These are phyloP conservation scores for Sanghuangporus weigelae DNA, from an alignment of 1,284 basidiomycete genomes.

Conservation along the genomic window DNA sequence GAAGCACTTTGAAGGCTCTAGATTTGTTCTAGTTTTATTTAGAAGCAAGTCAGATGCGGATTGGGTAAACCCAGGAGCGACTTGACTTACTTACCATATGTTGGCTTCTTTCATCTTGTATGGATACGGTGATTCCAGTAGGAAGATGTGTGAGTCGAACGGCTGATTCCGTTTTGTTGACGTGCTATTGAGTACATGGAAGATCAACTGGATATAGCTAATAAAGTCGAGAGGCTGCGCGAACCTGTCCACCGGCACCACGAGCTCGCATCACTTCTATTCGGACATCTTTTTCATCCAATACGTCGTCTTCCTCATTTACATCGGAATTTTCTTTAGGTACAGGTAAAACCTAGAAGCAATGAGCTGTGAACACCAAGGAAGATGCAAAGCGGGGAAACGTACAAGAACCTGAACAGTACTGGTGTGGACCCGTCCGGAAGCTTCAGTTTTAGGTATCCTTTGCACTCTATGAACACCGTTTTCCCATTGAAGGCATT, in stretches of 20 bases:
- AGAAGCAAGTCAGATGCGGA: neutral
- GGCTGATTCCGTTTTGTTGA: slow-evolving; percentile 98
- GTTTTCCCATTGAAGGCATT: slow-evolving; percentile 81
- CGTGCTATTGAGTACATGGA: slow-evolving; percentile 57
- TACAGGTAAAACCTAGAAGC: slow-evolving; percentile 69
- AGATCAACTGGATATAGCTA: neutral
- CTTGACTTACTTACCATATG: slow-evolving; percentile 63
- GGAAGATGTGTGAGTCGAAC: slow-evolving; percentile 94
- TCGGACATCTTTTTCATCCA: slow-evolving; percentile 83
- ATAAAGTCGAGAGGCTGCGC: slow-evolving; percentile 16
- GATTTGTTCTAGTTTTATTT: slow-evolving; percentile 64
- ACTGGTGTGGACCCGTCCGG: slow-evolving; percentile 88
- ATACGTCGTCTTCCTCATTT: slow-evolving; percentile 46
- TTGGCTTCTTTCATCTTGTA: slow-evolving; percentile 97
- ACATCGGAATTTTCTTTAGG: slow-evolving; percentile 49
- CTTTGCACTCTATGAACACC: slow-evolving; percentile 96
- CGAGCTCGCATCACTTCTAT: slow-evolving; percentile 92
- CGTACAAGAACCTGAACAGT: slow-evolving; percentile 85
- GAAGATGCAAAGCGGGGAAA: slow-evolving; percentile 12
- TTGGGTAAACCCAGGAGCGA: neutral
- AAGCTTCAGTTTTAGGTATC: slow-evolving; percentile 85
- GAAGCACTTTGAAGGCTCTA: slow-evolving; percentile 83
- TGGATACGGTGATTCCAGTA: slow-evolving; percentile 91
- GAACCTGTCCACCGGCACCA: slow-evolving; percentile 93
- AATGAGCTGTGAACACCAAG: neutral